Evolutionary conservation across 2,329 filamentous ascomycete species (phyloP).

Genomic region (Ceratocystis eucalypticola): DNA sequence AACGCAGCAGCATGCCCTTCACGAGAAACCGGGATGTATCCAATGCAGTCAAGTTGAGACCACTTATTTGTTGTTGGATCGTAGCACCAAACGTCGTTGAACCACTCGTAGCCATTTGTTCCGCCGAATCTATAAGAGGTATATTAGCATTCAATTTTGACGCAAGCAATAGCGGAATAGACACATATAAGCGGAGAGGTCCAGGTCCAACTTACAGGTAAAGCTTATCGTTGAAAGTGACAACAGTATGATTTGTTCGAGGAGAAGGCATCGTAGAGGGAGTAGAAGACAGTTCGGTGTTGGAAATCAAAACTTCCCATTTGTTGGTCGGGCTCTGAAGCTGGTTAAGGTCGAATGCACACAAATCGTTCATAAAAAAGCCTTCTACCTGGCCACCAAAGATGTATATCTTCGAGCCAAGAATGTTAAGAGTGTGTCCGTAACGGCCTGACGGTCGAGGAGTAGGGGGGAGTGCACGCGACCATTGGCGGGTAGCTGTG

Average conservation of each 20-base stretch:
- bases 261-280: constrained; percentile 55
- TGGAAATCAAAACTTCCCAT: constrained; percentile 76
- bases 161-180: too few species aligned
- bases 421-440: constrained; percentile 88
- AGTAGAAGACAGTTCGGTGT: constrained; percentile 27
- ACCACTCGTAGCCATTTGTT: constrained; percentile 92
- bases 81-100: constrained; percentile 97
- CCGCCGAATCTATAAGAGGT: constrained; percentile 63
- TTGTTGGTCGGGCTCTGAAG: constrained; percentile 80
- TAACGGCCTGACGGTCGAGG: constrained; percentile 80
- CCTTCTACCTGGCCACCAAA: constrained; percentile 97
- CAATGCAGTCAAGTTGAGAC: constrained; percentile 86
- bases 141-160: background rate
- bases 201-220: constrained; percentile 55
- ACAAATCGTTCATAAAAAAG: constrained; percentile 93
- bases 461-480: constrained; percentile 76
- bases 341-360: constrained; percentile 91
- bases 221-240: constrained; percentile 85
- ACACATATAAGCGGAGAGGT: too few species aligned
- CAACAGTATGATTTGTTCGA: constrained; percentile 84
- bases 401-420: constrained; percentile 93
- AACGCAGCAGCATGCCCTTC: constrained; percentile 90
- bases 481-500: constrained; percentile 93
- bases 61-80: constrained; percentile 72
- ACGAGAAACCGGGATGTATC: constrained; percentile 84